These are phyloP conservation scores for Aureobasidium sp. DNA, from an alignment of 2,329 filamentous ascomycete species.

Conservation along the genomic window DNA sequence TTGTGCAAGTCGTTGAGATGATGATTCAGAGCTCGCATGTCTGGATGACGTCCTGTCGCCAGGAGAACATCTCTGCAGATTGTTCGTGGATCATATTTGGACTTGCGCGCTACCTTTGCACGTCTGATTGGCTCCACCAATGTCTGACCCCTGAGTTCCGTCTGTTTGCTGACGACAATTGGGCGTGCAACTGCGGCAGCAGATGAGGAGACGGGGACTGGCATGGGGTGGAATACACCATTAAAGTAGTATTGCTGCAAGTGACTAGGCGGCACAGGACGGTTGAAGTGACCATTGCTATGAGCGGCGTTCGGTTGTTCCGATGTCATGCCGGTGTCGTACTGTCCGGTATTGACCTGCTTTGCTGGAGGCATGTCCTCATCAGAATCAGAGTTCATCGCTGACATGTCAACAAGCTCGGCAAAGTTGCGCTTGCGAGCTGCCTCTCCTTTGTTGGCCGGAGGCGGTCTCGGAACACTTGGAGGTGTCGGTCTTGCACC, in stretches of 20 bases:
- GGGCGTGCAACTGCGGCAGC: not conserved
- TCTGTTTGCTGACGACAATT: not conserved
- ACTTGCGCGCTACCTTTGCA: slow-evolving; percentile 42
- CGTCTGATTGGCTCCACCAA: slow-evolving; percentile 41
- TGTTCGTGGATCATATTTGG: slow-evolving; percentile 52
- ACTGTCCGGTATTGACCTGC: slow-evolving; percentile 23
- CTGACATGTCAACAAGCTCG: slow-evolving; percentile 49
- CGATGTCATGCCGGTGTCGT: not conserved
- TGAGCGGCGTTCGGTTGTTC: not conserved
- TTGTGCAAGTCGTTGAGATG: slow-evolving; percentile 43
- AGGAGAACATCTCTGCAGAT: slow-evolving; percentile 59
- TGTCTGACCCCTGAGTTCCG: slow-evolving; percentile 26
- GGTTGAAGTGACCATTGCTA: not conserved
- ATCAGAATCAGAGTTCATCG: slow-evolving; percentile 34
- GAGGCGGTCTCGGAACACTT: slow-evolving; percentile 20
- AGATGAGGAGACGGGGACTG: not conserved
- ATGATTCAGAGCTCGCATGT: slow-evolving; percentile 51
- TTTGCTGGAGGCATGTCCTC: slow-evolving; percentile 38
- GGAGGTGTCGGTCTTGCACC: slow-evolving; percentile 15
- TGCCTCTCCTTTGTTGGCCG: slow-evolving; percentile 46
- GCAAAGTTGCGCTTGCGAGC: slow-evolving; percentile 50
- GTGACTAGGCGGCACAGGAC: not conserved
- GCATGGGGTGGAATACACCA: not conserved
- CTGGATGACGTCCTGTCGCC: slow-evolving; percentile 55
- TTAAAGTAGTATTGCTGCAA: slow-evolving; percentile 13